phyloP scores from a whole-genome alignment of 345 rosid species.

The Corchorus olitorius region DNA sequence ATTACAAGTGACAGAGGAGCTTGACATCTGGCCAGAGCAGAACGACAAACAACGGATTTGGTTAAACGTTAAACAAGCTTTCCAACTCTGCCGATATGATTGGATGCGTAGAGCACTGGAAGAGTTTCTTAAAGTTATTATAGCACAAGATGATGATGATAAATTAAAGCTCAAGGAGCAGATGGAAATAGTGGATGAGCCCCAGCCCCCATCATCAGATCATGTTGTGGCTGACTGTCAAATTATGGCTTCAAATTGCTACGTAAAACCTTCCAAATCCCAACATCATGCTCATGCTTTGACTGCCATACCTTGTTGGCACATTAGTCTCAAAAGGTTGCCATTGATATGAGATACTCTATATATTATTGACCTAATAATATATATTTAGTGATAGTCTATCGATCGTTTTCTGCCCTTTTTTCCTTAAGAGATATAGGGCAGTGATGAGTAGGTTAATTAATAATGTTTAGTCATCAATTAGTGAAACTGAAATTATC shows the following conservation, averaged over 20 bases:
- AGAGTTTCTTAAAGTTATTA: constrained; percentile 39
- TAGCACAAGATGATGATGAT: constrained; percentile 16
- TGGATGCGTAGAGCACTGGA: constrained; percentile 82
- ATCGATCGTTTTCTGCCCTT: not conserved
- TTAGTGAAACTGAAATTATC: not conserved
- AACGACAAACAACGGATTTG: constrained; percentile 58
- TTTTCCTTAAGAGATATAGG: not conserved
- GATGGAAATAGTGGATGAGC: constrained; percentile 16
- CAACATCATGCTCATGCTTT: constrained; percentile 24
- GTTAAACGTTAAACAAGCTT: constrained; percentile 62
- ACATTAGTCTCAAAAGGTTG: constrained; percentile 31
- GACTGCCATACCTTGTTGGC: constrained; percentile 38
- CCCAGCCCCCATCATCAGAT: not conserved
- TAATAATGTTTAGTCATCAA: constrained; percentile 6
- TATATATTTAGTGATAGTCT: not conserved
- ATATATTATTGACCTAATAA: too few relatives aligned
- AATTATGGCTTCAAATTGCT: constrained; percentile 33
- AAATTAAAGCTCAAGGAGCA: constrained; percentile 34
- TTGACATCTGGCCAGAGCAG: constrained; percentile 82
- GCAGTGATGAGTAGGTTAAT: constrained; percentile 9
- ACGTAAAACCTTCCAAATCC: constrained; percentile 22
- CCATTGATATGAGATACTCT: constrained; percentile 24
- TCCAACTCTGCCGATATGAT: constrained; percentile 67
- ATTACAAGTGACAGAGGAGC: constrained; percentile 73
- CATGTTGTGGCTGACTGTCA: constrained; percentile 32